Conservation (phyloP, 495 filamentous ascomycete genomes). For the Mytilinidion resinicola region DNA sequence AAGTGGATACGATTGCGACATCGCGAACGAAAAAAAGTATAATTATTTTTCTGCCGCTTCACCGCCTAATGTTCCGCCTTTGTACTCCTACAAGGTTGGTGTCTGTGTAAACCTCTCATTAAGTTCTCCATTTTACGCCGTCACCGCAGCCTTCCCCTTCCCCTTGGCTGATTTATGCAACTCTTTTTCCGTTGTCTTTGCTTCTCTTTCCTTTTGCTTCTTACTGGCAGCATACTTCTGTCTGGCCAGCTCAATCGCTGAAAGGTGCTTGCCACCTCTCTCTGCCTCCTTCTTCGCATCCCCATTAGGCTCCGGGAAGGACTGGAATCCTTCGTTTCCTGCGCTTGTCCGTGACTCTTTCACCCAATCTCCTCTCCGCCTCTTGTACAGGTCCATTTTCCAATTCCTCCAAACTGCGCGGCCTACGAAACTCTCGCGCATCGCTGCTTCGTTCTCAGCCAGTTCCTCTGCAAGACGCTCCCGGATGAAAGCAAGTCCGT, state of each 20-base stretch:
- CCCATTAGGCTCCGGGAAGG: slow-evolving; percentile 29
- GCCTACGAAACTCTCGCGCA: slow-evolving; percentile 70
- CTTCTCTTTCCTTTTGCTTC: slow-evolving; percentile 26
- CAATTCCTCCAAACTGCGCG: slow-evolving; percentile 86
- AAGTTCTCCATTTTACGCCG: neutral
- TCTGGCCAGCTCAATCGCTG: slow-evolving; percentile 35
- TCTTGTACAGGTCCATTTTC: slow-evolving; percentile 81
- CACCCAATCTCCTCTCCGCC: slow-evolving; percentile 63
- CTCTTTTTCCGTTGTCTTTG: slow-evolving; percentile 5
- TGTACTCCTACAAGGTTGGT: too few species aligned
- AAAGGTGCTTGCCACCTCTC: slow-evolving; percentile 20
- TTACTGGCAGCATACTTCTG: slow-evolving; percentile 34
- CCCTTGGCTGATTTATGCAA: slow-evolving; percentile 1
- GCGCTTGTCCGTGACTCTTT: slow-evolving; percentile 54
- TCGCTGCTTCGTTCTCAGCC: slow-evolving; percentile 50
- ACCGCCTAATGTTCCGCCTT: neutral
- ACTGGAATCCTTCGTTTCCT: slow-evolving; percentile 38
- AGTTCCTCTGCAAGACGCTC: slow-evolving; percentile 63
- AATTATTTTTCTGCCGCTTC: neutral
- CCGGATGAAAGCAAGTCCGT: slow-evolving; percentile 58
- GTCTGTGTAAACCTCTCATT: too few species aligned
- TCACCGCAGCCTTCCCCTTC: slow-evolving; percentile 11
- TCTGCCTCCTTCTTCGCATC: slow-evolving; percentile 8
- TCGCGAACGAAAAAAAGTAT: too few species aligned
- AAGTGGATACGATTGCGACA: too few species aligned